Evolutionary conservation across 2,329 filamentous ascomycete genomes (phyloP), one percentile per base, ranked within the genome.

Genomic region (Colletotrichum destructivum): DNA sequence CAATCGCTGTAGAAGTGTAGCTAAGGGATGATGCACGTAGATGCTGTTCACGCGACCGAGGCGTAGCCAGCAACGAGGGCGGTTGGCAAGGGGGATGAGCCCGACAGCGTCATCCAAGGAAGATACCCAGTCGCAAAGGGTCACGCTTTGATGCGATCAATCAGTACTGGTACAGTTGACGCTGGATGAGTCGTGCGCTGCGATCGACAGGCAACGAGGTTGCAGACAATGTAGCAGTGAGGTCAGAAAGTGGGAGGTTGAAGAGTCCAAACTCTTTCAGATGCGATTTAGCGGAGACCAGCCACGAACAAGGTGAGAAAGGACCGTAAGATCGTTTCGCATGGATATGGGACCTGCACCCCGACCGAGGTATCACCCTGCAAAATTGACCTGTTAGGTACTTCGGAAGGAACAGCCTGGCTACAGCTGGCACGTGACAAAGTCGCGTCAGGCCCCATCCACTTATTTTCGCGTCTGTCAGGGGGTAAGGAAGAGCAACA

Each of bases 31-130:
- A 71, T 72, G 76, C 73, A 76, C 75, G 75, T 75, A 74, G 51
- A 56, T 35, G 77, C 78, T 76, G 77, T 79, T 77, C 82, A 85
- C 84, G 84, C 84, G 84, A 85, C 81, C 77, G 76, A 74, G 66
- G 60, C 60, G 64, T 64, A 61, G 75, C 71, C 67, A 66, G 51
- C 31, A 55, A 69, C 38, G 61, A 51, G 65, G 66, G 75, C 38
- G 47, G 62, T 56, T 68, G 55, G 44, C 46, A 60, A 59, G 57
- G 31, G 56, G 61, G 61, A 66, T 56, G 15, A 66, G 67, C 56
- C 49, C 38, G 38, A 66, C 56, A 71, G 55, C 66, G 70, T 72
- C 70, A 62, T 71, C 44, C 67, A 66, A 62, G 31, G 11, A 61
- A 46, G n/a, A 46, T 42, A 46, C 55, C 38, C 60, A 56, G 60